Conservation (phyloP, 306 rosid species). For the Cucumis melo region DNA sequence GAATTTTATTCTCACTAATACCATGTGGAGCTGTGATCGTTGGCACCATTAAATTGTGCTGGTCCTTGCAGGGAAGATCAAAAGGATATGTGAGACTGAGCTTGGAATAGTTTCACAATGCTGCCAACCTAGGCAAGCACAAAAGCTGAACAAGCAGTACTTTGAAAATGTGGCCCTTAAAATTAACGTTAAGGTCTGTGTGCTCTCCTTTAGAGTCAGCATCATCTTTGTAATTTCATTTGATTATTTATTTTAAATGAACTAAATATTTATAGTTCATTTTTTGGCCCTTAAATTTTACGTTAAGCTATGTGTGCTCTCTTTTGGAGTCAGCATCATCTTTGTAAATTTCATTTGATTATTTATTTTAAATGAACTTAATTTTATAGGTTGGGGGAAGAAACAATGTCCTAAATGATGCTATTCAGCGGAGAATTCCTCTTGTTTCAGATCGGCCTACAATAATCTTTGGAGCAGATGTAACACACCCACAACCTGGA, state of each 20-base stretch:
- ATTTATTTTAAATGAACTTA: neutral
- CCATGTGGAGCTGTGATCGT: neutral
- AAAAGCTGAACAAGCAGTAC: conserved; percentile 26
- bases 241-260: neutral
- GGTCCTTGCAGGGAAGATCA: conserved; percentile 35
- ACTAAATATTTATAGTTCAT: too few relatives aligned
- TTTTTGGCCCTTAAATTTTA: conserved; percentile 44
- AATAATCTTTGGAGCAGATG: conserved; percentile 71
- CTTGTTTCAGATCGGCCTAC: conserved; percentile 47
- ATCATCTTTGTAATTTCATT: neutral
- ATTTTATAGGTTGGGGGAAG: conserved; percentile 55
- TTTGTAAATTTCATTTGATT: neutral
- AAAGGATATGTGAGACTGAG: conserved; percentile 69
- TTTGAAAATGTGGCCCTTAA: conserved; percentile 69
- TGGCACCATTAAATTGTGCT: neutral
- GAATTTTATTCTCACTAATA: neutral
- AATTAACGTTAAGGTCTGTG: conserved; percentile 67
- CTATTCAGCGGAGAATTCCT: conserved; percentile 28
- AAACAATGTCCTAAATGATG: conserved; percentile 51
- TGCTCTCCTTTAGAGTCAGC: neutral
- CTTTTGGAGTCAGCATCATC: neutral
- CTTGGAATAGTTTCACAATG: conserved; percentile 81
- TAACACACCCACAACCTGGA: conserved; percentile 66
- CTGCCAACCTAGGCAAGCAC: conserved; percentile 31
- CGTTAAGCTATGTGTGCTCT: conserved; percentile 46